A percentile compares a stretch with the other conserved stretches of the same genome.
phyloP scores from a whole-genome alignment of 1,284 basidiomycete species.

The Rhodotorula glutinis region DNA sequence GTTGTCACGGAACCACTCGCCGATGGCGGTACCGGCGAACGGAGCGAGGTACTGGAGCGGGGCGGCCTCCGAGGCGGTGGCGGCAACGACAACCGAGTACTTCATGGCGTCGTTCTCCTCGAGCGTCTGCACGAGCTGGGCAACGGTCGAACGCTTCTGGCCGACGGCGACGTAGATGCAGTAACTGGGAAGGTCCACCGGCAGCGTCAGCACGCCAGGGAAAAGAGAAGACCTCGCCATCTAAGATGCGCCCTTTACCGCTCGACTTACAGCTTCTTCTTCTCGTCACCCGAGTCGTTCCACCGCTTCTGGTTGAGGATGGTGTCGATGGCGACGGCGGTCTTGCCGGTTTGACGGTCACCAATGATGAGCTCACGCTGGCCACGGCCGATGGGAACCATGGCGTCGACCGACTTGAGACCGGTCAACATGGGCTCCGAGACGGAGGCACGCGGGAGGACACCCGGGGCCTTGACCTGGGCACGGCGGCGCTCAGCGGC shows the following conservation, averaged over 20 bases:
- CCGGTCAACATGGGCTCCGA: slow-evolving; percentile 99
- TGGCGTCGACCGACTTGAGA: slow-evolving; percentile 99
- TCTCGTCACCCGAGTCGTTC: slow-evolving; percentile 96
- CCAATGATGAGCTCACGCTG: slow-evolving; percentile 99
- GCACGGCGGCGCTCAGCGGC: slow-evolving; percentile 90
- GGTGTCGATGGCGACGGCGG: slow-evolving; percentile 97
- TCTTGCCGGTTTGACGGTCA: slow-evolving; percentile 99
- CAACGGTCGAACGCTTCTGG: slow-evolving; percentile 98
- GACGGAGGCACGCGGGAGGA: slow-evolving; percentile 97
- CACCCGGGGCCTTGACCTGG: slow-evolving; percentile 97
- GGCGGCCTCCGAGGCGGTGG: slow-evolving; percentile 97
- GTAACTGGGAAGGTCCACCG: slow-evolving; percentile 55
- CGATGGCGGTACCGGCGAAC: slow-evolving; percentile 99
- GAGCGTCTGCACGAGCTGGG: slow-evolving; percentile 97
- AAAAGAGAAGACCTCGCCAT: no score
- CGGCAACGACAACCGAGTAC: slow-evolving; percentile 98
- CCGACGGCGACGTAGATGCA: slow-evolving; percentile 99
- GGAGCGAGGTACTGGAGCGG: slow-evolving; percentile 98
- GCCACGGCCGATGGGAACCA: slow-evolving; percentile 99
- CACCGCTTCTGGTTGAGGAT: slow-evolving; percentile 99
- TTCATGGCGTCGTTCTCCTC: slow-evolving; percentile 99
- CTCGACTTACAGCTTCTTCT: slow-evolving; percentile 61
- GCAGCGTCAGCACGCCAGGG: no score
- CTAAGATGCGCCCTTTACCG: no score
- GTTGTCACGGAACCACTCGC: slow-evolving; percentile 99